These are phyloP conservation scores for Saccharomycopsis olivae DNA, from an alignment of 805 yeast species.

Conservation along the genomic window DNA sequence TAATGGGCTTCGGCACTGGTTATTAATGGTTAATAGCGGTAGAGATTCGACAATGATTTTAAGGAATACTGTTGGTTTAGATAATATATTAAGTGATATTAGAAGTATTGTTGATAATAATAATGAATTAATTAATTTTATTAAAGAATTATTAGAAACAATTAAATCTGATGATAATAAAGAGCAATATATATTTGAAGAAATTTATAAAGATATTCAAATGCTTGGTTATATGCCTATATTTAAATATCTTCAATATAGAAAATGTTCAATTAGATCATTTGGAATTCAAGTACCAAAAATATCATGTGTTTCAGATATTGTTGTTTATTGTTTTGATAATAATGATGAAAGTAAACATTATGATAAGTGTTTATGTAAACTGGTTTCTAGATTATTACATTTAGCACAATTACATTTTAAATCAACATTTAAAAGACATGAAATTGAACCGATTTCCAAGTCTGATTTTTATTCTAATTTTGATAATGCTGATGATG, in stretches of 20 bases:
- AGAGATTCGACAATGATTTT: background rate
- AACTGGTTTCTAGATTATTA: constrained; percentile 30
- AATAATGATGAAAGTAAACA: constrained; percentile 22
- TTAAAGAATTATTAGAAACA: background rate
- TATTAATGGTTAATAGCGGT: background rate
- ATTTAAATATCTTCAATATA: background rate
- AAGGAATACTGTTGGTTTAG: background rate
- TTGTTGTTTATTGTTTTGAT: constrained; percentile 62
- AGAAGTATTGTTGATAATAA: background rate
- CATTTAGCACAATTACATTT: constrained; percentile 32
- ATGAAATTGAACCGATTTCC: no score
- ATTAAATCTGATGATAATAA: background rate
- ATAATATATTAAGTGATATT: background rate
- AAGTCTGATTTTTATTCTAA: no score
- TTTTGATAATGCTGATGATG: background rate
- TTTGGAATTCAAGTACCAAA: constrained; percentile 83
- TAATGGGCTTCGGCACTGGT: background rate
- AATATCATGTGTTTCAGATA: constrained; percentile 61
- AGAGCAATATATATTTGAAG: constrained; percentile 1
- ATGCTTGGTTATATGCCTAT: constrained; percentile 5
- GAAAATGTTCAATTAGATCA: constrained; percentile 7
- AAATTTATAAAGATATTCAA: background rate
- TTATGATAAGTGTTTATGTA: constrained; percentile 32
- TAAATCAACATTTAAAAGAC: background rate
- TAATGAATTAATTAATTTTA: background rate